Percentiles rank a stretch among this genome's conserved stretches.
phyloP scores from a whole-genome alignment of 2,329 filamentous ascomycete genomes.

The Cytospora chrysosperma region DNA sequence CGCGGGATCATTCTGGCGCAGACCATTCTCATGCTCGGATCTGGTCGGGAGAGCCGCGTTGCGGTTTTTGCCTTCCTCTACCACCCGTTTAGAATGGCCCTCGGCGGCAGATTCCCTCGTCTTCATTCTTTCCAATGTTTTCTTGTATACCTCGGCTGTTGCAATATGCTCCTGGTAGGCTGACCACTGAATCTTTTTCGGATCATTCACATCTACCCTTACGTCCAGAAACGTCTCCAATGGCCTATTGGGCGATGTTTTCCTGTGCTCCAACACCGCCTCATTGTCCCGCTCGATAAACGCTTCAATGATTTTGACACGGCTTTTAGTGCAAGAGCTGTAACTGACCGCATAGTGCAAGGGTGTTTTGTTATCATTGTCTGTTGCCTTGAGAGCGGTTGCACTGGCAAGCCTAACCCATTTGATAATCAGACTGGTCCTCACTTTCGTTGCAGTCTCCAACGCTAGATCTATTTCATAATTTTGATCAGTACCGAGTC shows the following conservation, averaged over 20 bases:
- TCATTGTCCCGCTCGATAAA: not conserved
- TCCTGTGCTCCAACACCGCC: accelerated
- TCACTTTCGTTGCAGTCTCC: not conserved
- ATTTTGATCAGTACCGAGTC: no score
- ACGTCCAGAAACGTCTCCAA: not conserved
- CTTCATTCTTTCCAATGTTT: not conserved
- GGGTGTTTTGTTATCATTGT: not conserved
- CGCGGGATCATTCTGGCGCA: no score
- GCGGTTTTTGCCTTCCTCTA: no score
- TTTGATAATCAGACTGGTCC: not conserved
- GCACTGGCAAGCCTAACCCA: not conserved
- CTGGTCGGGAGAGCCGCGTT: no score
- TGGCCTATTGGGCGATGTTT: not conserved
- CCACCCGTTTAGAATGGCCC: no score
- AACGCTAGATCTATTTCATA: not conserved
- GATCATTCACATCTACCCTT: no score
- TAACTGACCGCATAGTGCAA: constrained; percentile 6
- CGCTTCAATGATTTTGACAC: not conserved
- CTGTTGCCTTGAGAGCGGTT: not conserved
- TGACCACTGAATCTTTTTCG: not conserved
- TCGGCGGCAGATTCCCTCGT: not conserved
- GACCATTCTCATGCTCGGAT: no score
- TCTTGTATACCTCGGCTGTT: not conserved
- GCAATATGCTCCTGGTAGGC: not conserved
- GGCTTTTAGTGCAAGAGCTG: not conserved